Evolutionary conservation across 169 alveolate species (phyloP).

Genomic region (Babesia divergens): DNA sequence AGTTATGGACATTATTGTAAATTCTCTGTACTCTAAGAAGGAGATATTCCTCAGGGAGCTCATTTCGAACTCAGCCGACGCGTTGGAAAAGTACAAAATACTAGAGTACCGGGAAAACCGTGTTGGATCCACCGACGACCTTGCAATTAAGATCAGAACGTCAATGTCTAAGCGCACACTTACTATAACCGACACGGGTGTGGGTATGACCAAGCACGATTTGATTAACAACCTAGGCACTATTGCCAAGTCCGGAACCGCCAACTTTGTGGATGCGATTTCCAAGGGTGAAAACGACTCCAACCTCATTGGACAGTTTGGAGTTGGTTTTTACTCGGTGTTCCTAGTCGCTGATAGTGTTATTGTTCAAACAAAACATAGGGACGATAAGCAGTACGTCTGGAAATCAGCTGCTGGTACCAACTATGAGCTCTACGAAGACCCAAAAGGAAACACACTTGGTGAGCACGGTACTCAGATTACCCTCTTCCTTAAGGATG

Average conservation of each 20-base stretch:
- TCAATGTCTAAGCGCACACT: slow-evolving; percentile 91
- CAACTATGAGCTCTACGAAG: slow-evolving; percentile 90
- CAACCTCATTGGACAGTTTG: slow-evolving; percentile 99
- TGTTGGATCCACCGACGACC: slow-evolving; percentile 64
- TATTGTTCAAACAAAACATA: slow-evolving; percentile 88
- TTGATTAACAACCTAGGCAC: slow-evolving; percentile 98
- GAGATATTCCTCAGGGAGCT: slow-evolving; percentile 97
- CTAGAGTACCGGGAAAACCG: slow-evolving; percentile 63
- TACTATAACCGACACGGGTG: slow-evolving; percentile 96
- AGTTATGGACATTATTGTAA: slow-evolving; percentile 97
- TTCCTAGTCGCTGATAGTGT: slow-evolving; percentile 99
- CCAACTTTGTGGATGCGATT: slow-evolving; percentile 96
- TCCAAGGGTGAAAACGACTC: slow-evolving; percentile 92
- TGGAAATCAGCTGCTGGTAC: slow-evolving; percentile 98
- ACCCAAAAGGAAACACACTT: slow-evolving; percentile 95
- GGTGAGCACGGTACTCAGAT: slow-evolving; percentile 96
- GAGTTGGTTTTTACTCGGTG: slow-evolving; percentile 99
- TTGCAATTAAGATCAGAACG: slow-evolving; percentile 87
- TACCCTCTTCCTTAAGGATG: slow-evolving; percentile 96
- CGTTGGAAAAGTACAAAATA: slow-evolving; percentile 93
- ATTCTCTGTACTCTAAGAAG: slow-evolving; percentile 97
- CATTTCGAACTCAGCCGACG: slow-evolving; percentile 98
- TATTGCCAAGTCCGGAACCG: slow-evolving; percentile 99
- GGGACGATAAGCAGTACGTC: slow-evolving; percentile 92
- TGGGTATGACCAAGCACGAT: slow-evolving; percentile 99